Evolutionary conservation across 1,139 yeast species (phyloP).

Genomic region (Hansenula sp.): DNA sequence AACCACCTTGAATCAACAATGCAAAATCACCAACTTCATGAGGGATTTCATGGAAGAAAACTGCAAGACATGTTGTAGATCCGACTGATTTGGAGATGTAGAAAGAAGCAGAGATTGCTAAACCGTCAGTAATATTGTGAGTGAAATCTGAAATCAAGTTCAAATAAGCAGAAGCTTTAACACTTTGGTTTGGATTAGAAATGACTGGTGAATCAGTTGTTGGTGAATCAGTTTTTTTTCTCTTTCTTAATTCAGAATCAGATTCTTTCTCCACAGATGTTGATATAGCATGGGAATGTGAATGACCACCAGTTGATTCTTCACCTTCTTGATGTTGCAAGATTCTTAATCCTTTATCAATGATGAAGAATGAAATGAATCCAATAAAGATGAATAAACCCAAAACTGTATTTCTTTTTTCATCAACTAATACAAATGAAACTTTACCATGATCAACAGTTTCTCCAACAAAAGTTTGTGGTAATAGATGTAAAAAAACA

Average conservation of each 20-base stretch:
- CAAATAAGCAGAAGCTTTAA: conserved; percentile 49
- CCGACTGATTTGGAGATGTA: conserved; percentile 54
- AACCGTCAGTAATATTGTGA: conserved; percentile 68
- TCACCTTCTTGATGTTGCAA: conserved; percentile 34
- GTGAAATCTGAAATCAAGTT: conserved; percentile 62
- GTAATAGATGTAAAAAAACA: conserved; percentile 59
- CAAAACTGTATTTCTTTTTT: conserved; percentile 39
- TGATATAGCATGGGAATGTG: conserved; percentile 33
- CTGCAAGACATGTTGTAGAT: conserved; percentile 59
- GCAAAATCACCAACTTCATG: conserved; percentile 77
- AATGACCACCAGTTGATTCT: conserved; percentile 32
- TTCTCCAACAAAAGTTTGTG: conserved; percentile 57
- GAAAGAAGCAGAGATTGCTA: conserved; percentile 64
- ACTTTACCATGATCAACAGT: conserved; percentile 33
- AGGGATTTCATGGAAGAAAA: conserved; percentile 69
- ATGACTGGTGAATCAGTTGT: conserved; percentile 21
- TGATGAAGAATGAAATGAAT: conserved; percentile 46
- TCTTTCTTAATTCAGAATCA: conserved; percentile 16
- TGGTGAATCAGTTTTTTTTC: conserved; percentile 23
- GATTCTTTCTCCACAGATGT: conserved; percentile 3
- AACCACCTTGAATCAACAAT: conserved; percentile 58
- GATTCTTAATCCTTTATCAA: conserved; percentile 54
- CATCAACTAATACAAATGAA: conserved; percentile 43
- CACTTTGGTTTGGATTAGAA: conserved; percentile 29
- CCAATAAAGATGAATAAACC: conserved; percentile 54